Evolutionary conservation across 2,329 filamentous ascomycete genomes (phyloP).

Genomic region (Tympanopsis confertula): DNA sequence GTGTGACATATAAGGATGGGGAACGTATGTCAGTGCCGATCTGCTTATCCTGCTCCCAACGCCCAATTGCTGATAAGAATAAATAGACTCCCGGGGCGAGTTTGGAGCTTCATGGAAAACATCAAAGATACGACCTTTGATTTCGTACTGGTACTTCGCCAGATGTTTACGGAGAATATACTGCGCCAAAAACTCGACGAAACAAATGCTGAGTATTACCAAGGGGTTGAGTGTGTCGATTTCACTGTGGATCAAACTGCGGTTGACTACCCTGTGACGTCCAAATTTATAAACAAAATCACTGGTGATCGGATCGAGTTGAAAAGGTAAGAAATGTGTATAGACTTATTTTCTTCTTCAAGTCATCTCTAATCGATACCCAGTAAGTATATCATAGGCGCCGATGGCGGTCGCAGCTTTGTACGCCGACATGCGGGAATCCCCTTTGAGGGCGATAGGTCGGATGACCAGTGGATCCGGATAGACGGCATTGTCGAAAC

Average conservation of each 20-base stretch:
- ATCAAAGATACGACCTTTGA: conserved; percentile 38
- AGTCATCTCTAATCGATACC: conserved; percentile 7
- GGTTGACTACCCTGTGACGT: conserved; percentile 12
- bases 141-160: conserved; percentile 38
- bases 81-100: conserved; percentile 20
- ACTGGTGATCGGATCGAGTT: conserved; percentile 5
- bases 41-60: neutral
- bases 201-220: conserved; percentile 20
- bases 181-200: conserved; percentile 27
- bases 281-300: conserved; percentile 6
- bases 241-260: conserved; percentile 22
- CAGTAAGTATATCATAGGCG: conserved; percentile 35
- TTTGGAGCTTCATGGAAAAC: conserved; percentile 39
- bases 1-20: conserved; percentile 34
- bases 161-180: conserved; percentile 42
- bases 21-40: conserved; percentile 18
- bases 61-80: conserved; percentile 3
- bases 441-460: conserved; percentile 33
- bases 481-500: conserved; percentile 37
- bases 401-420: conserved; percentile 35
- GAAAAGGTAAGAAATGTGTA: conserved; percentile 3
- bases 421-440: conserved; percentile 32
- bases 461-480: conserved; percentile 39
- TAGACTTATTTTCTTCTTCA: conserved; percentile 2
- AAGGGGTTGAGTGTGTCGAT: conserved; percentile 21